Base-by-base conservation (phyloP, 768 basidiomycete species). In the Panaeolus papilionaceus region DNA sequence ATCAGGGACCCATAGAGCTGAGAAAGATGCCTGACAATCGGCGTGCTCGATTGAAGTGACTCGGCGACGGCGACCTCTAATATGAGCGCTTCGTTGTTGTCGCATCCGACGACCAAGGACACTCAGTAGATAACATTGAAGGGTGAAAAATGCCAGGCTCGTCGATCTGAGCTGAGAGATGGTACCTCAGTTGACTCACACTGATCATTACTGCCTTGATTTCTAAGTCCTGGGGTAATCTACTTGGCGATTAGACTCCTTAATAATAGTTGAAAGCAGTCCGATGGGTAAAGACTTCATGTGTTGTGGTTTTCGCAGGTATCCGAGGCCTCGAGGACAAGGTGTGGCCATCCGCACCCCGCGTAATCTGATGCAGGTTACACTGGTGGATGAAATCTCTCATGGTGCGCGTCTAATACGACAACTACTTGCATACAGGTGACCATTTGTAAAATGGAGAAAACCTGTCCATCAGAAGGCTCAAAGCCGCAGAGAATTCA, bases 301-400 rank as follows among this genome's bases (percentile, higher is more conserved):
- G 18, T 44, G 42, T 44, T 44, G 42, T 44, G 42, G 14, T 14
- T 14, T 44, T 33, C 54, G 54, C 54, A 58, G 54, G 33, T 58
- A 37, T 33, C 54, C 54, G 54, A 58, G 28, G 54, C 54, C 54
- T 58, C 33, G 54, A 58, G 54, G 54, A 58, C 28, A 12, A 28
- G 26, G 54, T 16, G 54, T 58, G 54, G 54, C 14, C 26, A 14
- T 5, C 26, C 26, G 26, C 54, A 33, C 42, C 54, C 14, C 14
- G 28, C 16, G 54, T 58, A 58, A 58, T 33, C 54, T 16, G 54
- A 51, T 58, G 54, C 28, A 33, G 14, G 12, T 47, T 47, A 18
- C 20, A 47, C n/a, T 33, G 54, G 20, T 28, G 26, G 14, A 33
- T 16, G 26, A 58, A 58, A 33, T 33, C 26, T 58, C 26, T 16